phyloP scores from a whole-genome alignment of 192 early-diverging fungal genomes.

The Coemansia sp. region DNA sequence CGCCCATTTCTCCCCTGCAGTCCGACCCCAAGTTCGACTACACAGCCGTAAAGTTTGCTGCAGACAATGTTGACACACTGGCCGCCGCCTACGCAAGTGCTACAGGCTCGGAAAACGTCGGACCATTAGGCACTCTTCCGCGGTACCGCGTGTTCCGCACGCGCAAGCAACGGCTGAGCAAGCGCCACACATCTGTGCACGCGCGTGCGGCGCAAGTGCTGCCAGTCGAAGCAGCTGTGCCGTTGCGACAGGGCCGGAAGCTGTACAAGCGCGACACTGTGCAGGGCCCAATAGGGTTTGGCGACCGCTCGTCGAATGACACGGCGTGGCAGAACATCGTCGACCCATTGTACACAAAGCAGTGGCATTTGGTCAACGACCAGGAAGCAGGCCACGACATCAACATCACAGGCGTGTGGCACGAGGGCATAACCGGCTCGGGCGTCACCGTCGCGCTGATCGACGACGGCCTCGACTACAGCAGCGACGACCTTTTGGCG shows the following conservation, averaged over 20 bases:
- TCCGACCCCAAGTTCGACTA: conserved; percentile 32
- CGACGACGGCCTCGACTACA: conserved; percentile 93
- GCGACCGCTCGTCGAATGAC: conserved; percentile 6
- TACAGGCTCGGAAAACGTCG: conserved; percentile 41
- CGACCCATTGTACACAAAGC: conserved; percentile 49
- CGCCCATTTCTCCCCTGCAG: conserved; percentile 22
- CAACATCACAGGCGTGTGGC: conserved; percentile 93
- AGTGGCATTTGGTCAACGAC: conserved; percentile 60
- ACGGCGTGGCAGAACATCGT: conserved; percentile 31
- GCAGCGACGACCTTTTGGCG: conserved; percentile 74
- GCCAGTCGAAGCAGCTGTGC: conserved; percentile 15
- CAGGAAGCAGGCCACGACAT: conserved; percentile 72
- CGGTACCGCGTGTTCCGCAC: conserved; percentile 44
- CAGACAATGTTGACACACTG: conserved; percentile 10
- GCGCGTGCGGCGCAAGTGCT: neutral
- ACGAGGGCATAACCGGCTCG: conserved; percentile 83
- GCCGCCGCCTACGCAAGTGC: conserved; percentile 21
- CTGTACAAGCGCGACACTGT: conserved; percentile 36
- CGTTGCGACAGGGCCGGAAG: conserved; percentile 15
- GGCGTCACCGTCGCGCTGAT: conserved; percentile 86
- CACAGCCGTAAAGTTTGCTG: conserved; percentile 39
- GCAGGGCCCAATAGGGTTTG: conserved; percentile 5
- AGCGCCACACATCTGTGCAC: neutral
- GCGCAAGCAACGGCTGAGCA: conserved; percentile 3
- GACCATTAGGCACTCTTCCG: conserved; percentile 32